Base-by-base conservation (phyloP, 148 eudicot genomes). In the Bassia scoparia region DNA sequence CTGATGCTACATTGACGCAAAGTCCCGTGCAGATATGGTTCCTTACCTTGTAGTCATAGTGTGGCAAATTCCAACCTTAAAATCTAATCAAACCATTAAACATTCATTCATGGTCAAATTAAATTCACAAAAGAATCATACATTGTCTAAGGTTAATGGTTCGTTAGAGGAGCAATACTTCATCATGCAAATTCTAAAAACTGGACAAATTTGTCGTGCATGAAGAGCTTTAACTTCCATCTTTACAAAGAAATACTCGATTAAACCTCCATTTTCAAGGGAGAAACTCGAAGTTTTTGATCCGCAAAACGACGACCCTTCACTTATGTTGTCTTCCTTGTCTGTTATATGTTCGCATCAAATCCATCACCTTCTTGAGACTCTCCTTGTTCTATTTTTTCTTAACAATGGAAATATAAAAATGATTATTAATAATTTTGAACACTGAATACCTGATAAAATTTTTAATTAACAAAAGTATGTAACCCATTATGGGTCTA, bases 1-100 rank as follows among this genome's bases (percentile, higher is more conserved):
- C 96, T 52, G 97, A 92, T 55, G 91, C 96, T 61, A 92, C 93
- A 92, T 88, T 3, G 96, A 92, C 73, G 90, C 93, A 83, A 92
- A 92, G 76, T 92, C 96, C 69, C 77, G 81, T 1, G 97, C 86
- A 24, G 97, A 88, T 81, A 92, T 92, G n/a, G 75, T 81, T 17
- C 96, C 96, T 76, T 43, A 77, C 77, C 58, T 87, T 88, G 86
- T 73, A 81, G 82, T 92, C 97, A 72, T 92, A 92, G 71, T 92
- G 97, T 21, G n/a, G 86, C 83, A 76, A 92, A 92, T 76, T 92
- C 97, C 81, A 92, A 72, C 15, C 85, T 65, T 61, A 86, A 61
- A 43, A 92, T 88, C 97, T 92, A 20, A 41, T 44, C 53, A 43
- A 17, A 26, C 31, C 46, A 38, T 0, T 37, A 7, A n/a, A 48